These are phyloP conservation scores for Pyrrhoderma lamaoense DNA, from an alignment of 1,284 basidiomycete genomes.

Conservation along the genomic window DNA sequence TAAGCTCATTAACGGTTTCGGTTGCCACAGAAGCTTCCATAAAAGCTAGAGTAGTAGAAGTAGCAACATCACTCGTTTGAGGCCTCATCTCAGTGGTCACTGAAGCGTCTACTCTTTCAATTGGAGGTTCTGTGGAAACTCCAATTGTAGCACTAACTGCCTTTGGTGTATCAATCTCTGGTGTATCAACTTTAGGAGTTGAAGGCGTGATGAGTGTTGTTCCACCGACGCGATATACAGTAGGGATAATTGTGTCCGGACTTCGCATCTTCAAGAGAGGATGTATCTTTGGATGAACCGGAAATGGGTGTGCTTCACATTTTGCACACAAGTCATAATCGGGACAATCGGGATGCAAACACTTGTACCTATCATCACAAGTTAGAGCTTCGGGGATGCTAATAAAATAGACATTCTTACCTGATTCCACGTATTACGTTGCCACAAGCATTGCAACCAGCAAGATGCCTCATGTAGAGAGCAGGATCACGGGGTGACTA, in stretches of 20 bases:
- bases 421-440: constrained; percentile 48
- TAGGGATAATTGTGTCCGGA: constrained; percentile 44
- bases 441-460: constrained; percentile 52
- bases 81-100: constrained; percentile 8
- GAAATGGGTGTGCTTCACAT: constrained; percentile 77
- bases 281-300: constrained; percentile 68
- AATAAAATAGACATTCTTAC: too few relatives aligned
- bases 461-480: constrained; percentile 33
- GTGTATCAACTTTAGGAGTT: background rate
- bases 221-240: constrained; percentile 35
- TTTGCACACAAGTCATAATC: constrained; percentile 80
- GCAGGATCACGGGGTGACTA: constrained; percentile 23
- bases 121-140: constrained; percentile 14
- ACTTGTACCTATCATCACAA: constrained; percentile 55
- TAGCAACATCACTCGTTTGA: constrained; percentile 9
- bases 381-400: too few relatives aligned
- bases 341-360: constrained; percentile 72
- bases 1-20: background rate
- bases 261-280: constrained; percentile 75
- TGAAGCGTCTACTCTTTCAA: constrained; percentile 11
- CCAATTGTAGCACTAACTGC: background rate
- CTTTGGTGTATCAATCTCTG: too few relatives aligned
- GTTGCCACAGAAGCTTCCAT: constrained; percentile 12
- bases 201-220: constrained; percentile 22
- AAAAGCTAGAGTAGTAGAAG: background rate